A percentile compares a stretch with the other conserved stretches of the same genome.
Evolutionary conservation across 768 basidiomycete species (phyloP).

Genomic region (Pleurotus sapidus): DNA sequence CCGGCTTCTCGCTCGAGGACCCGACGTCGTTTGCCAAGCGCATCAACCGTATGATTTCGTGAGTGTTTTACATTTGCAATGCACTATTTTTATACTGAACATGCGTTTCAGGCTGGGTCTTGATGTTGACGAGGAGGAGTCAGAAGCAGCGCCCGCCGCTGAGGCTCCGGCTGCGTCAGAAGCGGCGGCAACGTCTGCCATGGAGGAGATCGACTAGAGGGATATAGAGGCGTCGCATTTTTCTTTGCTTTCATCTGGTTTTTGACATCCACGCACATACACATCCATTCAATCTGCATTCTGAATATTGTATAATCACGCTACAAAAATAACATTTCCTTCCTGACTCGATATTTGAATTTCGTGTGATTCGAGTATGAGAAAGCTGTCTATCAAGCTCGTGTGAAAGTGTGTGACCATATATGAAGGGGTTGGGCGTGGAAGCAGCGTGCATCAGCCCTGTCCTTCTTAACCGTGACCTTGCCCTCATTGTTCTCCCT

Average conservation of each 20-base stretch:
- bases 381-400: not conserved
- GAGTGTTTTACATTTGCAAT: slow-evolving; percentile 25
- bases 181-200: slow-evolving; percentile 70
- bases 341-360: no score
- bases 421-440: not conserved
- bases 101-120: slow-evolving; percentile 58
- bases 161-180: slow-evolving; percentile 54
- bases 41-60: slow-evolving; percentile 95
- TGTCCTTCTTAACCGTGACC: slow-evolving; percentile 9
- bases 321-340: not conserved
- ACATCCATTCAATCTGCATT: slow-evolving; percentile 19
- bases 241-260: slow-evolving; percentile 21
- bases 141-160: slow-evolving; percentile 38
- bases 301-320: slow-evolving; percentile 12
- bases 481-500: slow-evolving; percentile 9
- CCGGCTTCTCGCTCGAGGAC: slow-evolving; percentile 94
- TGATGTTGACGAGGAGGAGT: slow-evolving; percentile 82
- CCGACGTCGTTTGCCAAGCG: slow-evolving; percentile 94
- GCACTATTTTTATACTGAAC: slow-evolving; percentile 9
- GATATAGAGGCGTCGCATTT: slow-evolving; percentile 10
- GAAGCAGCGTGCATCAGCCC: not conserved
- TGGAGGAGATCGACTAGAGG: slow-evolving; percentile 94
- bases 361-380: no score
- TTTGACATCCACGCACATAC: slow-evolving; percentile 22
- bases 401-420: not conserved